A percentile compares a stretch with the other conserved stretches of the same genome.
Evolutionary conservation across 176 grass and related monocot genomes (phyloP).

Genomic region (Echinochloa phyllopogon): DNA sequence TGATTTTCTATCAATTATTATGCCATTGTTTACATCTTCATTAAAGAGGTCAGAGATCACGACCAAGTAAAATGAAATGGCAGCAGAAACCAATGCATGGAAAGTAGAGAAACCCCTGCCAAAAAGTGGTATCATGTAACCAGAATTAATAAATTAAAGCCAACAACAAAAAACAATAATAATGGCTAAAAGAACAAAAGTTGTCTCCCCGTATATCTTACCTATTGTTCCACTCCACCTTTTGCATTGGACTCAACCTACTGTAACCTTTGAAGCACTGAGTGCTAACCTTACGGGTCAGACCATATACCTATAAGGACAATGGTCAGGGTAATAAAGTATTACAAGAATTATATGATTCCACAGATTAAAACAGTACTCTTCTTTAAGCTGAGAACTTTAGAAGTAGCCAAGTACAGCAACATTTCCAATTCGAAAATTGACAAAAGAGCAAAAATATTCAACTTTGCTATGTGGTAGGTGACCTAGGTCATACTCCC

Average conservation of each 20-base stretch:
- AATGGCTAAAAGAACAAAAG: background rate
- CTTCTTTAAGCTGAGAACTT: background rate
- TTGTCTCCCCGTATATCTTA: background rate
- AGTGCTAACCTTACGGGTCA: slow-evolving; percentile 51
- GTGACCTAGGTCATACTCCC: background rate
- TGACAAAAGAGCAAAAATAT: background rate
- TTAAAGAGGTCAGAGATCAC: slow-evolving; percentile 68
- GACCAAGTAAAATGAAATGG: slow-evolving; percentile 68
- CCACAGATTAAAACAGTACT: background rate
- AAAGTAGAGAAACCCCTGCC: slow-evolving; percentile 75
- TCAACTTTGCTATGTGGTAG: background rate
- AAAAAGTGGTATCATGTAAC: slow-evolving; percentile 6
- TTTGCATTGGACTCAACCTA: slow-evolving; percentile 49
- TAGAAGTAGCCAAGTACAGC: background rate
- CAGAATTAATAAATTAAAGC: background rate
- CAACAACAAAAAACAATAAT: background rate
- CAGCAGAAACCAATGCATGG: slow-evolving; percentile 65
- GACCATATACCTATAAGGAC: slow-evolving; percentile 60
- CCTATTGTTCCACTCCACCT: slow-evolving; percentile 80
- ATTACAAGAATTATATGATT: background rate
- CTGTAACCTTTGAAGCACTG: slow-evolving; percentile 56
- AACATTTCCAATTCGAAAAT: background rate
- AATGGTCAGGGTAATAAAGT: background rate
- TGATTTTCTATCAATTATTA: slow-evolving; percentile 66
- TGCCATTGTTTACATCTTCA: slow-evolving; percentile 36